Conservation (phyloP, 371 early-diverging fungal species). For the Mucor ambiguus region DNA sequence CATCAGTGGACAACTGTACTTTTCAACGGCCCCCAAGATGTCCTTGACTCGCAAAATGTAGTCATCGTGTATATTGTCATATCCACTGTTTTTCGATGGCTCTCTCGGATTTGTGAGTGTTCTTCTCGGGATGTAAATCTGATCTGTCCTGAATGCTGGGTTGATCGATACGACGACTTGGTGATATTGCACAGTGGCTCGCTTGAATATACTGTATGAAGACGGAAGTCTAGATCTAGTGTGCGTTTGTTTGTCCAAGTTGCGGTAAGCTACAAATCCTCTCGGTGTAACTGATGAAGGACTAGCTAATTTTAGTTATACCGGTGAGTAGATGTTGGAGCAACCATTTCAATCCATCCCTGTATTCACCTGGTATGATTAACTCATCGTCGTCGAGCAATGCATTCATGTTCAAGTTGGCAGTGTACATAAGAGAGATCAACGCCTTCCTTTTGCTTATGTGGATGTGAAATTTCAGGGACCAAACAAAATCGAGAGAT, state of each 20-base stretch:
- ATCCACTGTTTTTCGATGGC: conserved; percentile 29
- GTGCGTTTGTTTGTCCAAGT: neutral
- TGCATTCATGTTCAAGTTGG: neutral
- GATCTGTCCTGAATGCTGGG: conserved; percentile 15
- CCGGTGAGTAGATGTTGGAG: neutral
- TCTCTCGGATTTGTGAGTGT: conserved; percentile 27
- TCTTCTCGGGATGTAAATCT: conserved; percentile 23
- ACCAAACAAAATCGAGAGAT: neutral
- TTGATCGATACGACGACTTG: conserved; percentile 8
- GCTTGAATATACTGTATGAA: neutral
- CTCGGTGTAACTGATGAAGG: conserved; percentile 10
- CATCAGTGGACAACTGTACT: neutral
- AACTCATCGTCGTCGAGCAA: neutral
- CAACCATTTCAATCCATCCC: neutral
- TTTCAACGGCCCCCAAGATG: conserved; percentile 9
- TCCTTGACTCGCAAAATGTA: conserved; percentile 29
- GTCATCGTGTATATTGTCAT: conserved; percentile 32
- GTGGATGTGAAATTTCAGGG: neutral
- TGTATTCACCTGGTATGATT: neutral
- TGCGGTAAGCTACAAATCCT: conserved; percentile 9
- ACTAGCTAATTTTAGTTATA: conserved; percentile 7
- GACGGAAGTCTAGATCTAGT: conserved; percentile 3
- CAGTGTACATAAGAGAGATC: neutral
- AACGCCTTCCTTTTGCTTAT: neutral
- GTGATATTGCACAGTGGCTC: conserved; percentile 15